Conservation (phyloP, 1,284 basidiomycete species). For the Hypsizygus ulmarius region DNA sequence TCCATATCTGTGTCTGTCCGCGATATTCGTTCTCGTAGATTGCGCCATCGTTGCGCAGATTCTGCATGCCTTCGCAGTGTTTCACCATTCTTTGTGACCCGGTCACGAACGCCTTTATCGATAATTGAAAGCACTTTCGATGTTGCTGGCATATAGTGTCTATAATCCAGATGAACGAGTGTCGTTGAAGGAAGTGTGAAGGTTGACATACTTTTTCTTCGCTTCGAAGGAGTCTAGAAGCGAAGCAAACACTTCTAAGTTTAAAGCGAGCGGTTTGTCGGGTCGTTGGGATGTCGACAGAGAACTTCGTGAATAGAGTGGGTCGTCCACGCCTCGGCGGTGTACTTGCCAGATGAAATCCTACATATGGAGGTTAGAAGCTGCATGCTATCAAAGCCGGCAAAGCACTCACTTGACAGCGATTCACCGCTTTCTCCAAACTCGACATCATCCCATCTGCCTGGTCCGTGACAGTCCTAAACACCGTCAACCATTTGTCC, state of each 20-base stretch:
- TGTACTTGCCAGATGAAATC: conserved; percentile 83
- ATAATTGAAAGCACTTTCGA: conserved; percentile 91
- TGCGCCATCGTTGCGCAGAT: conserved; percentile 81
- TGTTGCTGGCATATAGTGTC: conserved; percentile 90
- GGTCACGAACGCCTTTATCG: conserved; percentile 87
- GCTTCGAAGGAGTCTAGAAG: conserved; percentile 75
- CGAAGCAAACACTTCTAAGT: conserved; percentile 59
- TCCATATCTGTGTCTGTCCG: conserved; percentile 85
- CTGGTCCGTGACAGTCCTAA: conserved; percentile 87
- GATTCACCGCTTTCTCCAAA: conserved; percentile 84
- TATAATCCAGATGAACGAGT: conserved; percentile 29
- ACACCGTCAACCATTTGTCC: conserved; percentile 95
- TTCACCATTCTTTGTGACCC: conserved; percentile 93
- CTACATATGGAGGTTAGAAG: conserved; percentile 33
- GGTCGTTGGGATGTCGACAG: conserved; percentile 44
- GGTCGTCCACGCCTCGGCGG: conserved; percentile 51
- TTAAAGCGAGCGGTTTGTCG: conserved; percentile 49
- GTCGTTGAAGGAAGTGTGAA: conserved; percentile 13
- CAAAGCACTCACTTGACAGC: conserved; percentile 64
- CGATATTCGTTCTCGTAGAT: conserved; percentile 70
- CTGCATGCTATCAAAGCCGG: conserved; percentile 3
- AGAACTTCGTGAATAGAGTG: conserved; percentile 37
- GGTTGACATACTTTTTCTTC: conserved; percentile 70
- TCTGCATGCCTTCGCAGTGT: conserved; percentile 84
- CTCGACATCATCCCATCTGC: conserved; percentile 97